These are phyloP conservation scores for Cardiosporidium cionae DNA, from an alignment of 169 alveolate species.

Conservation along the genomic window DNA sequence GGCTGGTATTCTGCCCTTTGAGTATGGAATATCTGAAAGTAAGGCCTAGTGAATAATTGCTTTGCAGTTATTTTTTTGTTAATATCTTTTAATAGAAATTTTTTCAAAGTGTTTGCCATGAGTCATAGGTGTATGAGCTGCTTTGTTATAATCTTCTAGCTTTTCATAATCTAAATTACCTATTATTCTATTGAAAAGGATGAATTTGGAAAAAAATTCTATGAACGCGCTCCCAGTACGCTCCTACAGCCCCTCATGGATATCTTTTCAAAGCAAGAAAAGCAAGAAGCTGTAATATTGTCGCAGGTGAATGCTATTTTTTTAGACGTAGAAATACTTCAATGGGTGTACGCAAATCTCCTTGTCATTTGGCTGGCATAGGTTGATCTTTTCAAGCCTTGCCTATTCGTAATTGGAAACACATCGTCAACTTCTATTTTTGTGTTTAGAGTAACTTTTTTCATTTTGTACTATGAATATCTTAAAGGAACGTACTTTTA, in stretches of 20 bases:
- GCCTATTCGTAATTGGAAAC: background rate
- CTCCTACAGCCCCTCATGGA: conserved; percentile 30
- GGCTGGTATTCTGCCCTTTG: conserved; percentile 62
- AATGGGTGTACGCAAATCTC: background rate
- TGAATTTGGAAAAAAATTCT: conserved; percentile 27
- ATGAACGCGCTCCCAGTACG: conserved; percentile 26
- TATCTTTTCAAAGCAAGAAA: conserved; percentile 18
- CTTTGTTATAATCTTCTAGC: background rate
- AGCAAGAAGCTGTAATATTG: conserved; percentile 25
- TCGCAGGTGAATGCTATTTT: conserved; percentile 5
- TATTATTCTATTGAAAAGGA: conserved; percentile 3
- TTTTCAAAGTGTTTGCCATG: background rate
- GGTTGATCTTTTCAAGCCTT: background rate
- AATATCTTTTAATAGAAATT: background rate
- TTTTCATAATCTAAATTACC: background rate
- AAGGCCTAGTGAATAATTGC: background rate
- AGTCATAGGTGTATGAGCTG: background rate
- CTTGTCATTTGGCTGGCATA: background rate
- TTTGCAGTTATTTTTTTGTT: background rate
- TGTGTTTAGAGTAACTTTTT: too few species aligned
- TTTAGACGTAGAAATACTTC: background rate
- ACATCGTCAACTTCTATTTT: background rate
- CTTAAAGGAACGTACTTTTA: too few species aligned
- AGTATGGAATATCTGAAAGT: conserved; percentile 41
- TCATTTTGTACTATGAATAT: too few species aligned